A percentile compares a stretch with the other conserved stretches of the same genome.
These are phyloP conservation scores for Exobasidium cylindrosporum DNA, from an alignment of 1,284 basidiomycete genomes.

Conservation along the genomic window DNA sequence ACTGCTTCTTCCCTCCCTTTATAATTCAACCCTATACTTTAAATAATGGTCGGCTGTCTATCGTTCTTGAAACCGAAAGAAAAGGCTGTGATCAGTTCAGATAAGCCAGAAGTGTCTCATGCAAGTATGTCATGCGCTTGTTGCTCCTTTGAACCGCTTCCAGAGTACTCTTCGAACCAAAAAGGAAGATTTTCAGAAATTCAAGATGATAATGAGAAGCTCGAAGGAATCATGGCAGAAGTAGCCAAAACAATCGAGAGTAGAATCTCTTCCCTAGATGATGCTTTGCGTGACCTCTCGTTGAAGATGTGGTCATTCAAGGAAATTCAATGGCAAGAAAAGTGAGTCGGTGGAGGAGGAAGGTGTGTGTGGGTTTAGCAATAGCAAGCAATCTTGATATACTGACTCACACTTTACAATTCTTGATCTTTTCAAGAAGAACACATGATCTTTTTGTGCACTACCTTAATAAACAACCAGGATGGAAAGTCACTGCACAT, in stretches of 20 bases:
- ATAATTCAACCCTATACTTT: neutral
- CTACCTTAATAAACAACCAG: conserved; percentile 21
- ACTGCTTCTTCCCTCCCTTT: too few relatives aligned
- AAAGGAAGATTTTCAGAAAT: neutral
- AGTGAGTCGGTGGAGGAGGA: too few relatives aligned
- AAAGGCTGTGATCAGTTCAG: neutral
- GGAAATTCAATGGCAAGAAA: conserved; percentile 51
- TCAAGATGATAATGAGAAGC: neutral
- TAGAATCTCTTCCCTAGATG: conserved; percentile 31
- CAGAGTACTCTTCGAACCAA: neutral
- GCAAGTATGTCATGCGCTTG: neutral
- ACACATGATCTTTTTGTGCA: conserved; percentile 46
- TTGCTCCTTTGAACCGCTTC: neutral
- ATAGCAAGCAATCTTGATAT: neutral
- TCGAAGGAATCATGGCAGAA: neutral
- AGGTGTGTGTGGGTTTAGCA: neutral
- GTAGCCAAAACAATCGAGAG: conserved; percentile 25
- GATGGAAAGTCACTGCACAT: conserved; percentile 46
- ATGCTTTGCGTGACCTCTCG: conserved; percentile 50
- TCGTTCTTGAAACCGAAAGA: neutral
- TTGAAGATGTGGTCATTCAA: conserved; percentile 53
- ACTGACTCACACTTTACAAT: neutral
- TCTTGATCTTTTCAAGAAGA: conserved; percentile 13
- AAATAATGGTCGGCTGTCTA: neutral
- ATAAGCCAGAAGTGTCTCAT: too few relatives aligned